Base-by-base conservation (phyloP, 352 stramenopile species). In the Albugo candida region DNA sequence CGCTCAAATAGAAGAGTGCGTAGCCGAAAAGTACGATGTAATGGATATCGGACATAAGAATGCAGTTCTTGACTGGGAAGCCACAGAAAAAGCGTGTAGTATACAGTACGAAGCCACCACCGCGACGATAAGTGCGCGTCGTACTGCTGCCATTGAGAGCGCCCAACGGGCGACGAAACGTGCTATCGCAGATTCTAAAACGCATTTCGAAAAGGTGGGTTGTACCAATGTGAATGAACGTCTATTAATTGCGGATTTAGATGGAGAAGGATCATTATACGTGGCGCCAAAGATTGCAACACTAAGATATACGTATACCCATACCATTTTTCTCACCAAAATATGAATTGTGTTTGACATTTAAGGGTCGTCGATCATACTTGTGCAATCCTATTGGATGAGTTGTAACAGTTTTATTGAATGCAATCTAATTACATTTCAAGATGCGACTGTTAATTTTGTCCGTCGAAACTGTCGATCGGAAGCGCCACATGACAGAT, bases 181-280 rank as follows among this genome's bases (percentile, higher is more conserved):
- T 27, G 67, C 70, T 10, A 62, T 83, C 13, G 51, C 58, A 3
- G 64, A 81, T 6, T 71, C 66, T 13, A 56, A 64, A 17, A 65
- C 54, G 34, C 65, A 71, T 16, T 74, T 81, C 11, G 67, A 83
- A 31, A 45, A 78, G 70, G 67, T 79, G 52, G 20, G 55, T 14
- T 56, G 36, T 41, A 42, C 1, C 34, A 45, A 17, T 48, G 36
- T 16, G 53, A n/a, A 54, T 46, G 41, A 37, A 0, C 11, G 48
- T 1, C 5, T 8, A 51, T 52, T 45, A 24, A 45, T 39, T 14
- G 38, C 40, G 18, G 16, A 43, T 48, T 20, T 44, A 76, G 70
- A 74, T 79, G 66, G 64, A 81, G 42, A 14, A 67, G 13, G 56
- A 61, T 45, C 67, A 83, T 43, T 56, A 73, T 51, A 52, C 68